Base-by-base conservation (phyloP, 1,139 yeast species). In the Suhomyces anneliseae region DNA sequence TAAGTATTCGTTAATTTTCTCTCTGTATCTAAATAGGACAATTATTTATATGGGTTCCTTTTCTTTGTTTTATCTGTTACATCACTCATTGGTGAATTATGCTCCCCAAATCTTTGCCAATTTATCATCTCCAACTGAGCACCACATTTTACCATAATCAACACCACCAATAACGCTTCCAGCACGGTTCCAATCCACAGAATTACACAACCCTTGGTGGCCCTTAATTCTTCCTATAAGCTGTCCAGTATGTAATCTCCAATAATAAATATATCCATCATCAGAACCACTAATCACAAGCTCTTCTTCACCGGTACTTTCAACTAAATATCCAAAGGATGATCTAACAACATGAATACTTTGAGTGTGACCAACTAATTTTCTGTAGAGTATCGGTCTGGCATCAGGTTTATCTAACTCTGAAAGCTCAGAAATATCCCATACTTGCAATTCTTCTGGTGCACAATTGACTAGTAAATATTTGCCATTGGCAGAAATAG, bases 91-190 rank as follows among this genome's bases (percentile, higher is more conserved):
- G 36, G 14, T n/a, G 10, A 33, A 31, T 39, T 34, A 38, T 26
- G 48, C 27, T 1, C 85, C 86, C 92, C 92, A 86, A 6, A 86
- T 72, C 54, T 80, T 82, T 2, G 85, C 85, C 27, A 70, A 62
- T 12, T 80, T 78, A 63, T 90, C 97, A 64, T 90, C 97, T 14
- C 95, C 89, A 14, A 90, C 95, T 33, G 95, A 85, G 27, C 89
- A 90, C 80, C 90, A 83, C 61, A 84, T 65, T 38, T 74, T 68
- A 29, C 82, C 82, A 48, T 62, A 72, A 54, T 75, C 79, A 14
- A 55, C 54, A 2, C 51, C 44, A 24, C 49, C 50, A 12, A 51
- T 49, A n/a, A 45, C 42, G 42, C 45, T 43, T 33, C 68, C 65
- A 60, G 63, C 54, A 12, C 44, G 45, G 78, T 84, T 83, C 95